Conservation (phyloP, 2,329 filamentous ascomycete species). For the Cercospora sesami region DNA sequence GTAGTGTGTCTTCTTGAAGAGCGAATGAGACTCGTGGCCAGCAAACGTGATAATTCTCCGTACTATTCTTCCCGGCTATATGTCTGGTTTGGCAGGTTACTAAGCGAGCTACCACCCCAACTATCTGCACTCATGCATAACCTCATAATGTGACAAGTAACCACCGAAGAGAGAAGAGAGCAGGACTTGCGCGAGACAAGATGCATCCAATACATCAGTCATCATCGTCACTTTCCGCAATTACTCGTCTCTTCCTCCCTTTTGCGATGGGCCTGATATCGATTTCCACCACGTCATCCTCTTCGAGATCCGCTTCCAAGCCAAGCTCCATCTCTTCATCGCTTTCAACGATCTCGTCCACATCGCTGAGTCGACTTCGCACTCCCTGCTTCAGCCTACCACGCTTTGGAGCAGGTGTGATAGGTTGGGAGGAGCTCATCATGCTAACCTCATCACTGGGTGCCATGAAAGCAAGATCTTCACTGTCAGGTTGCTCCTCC, state of each 20-base stretch:
- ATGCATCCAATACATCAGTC: background rate
- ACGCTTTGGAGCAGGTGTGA: slow-evolving; percentile 17
- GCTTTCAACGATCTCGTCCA: slow-evolving; percentile 22
- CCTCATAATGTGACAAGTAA: background rate
- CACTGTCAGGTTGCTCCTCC: slow-evolving; percentile 48
- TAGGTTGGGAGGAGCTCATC: slow-evolving; percentile 33
- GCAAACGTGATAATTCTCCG: background rate
- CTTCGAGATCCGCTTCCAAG: slow-evolving; percentile 3
- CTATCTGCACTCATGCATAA: background rate
- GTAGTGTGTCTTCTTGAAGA: background rate
- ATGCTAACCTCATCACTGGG: slow-evolving; percentile 44
- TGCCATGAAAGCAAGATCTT: slow-evolving; percentile 49
- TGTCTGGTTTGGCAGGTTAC: background rate
- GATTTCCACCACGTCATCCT: slow-evolving; percentile 14
- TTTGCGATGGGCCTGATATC: slow-evolving; percentile 8
- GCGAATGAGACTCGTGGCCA: background rate
- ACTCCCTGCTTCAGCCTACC: slow-evolving; percentile 25
- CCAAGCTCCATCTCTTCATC: slow-evolving; percentile 10
- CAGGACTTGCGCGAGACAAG: background rate
- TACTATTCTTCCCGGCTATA: background rate
- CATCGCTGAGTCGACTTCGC: slow-evolving; percentile 11
- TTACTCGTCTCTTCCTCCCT: slow-evolving; percentile 22
- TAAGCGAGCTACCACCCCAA: background rate
- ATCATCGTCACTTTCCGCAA: slow-evolving; percentile 27
- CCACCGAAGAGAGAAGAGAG: background rate